Percentiles rank a stretch among this genome's conserved stretches.
Evolutionary conservation across 2,329 filamentous ascomycete species (phyloP).

Genomic region (Paraconiothyrium brasiliense): DNA sequence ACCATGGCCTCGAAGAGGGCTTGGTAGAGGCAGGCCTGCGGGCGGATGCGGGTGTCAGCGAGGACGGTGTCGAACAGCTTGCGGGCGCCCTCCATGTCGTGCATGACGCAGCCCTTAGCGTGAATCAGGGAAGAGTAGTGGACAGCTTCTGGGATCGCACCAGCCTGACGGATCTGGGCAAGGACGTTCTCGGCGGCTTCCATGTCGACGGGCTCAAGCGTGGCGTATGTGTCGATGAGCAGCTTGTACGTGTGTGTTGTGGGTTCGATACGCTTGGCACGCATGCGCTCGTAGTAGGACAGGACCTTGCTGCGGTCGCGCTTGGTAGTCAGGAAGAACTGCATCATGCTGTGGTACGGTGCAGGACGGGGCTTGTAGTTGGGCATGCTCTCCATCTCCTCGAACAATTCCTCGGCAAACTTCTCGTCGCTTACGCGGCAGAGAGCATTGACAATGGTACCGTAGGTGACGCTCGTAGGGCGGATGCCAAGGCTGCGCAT

Average conservation of each 20-base stretch:
- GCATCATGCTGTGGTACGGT: slow-evolving; percentile 99
- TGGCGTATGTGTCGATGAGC: slow-evolving; percentile 93
- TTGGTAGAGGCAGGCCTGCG: slow-evolving; percentile 91
- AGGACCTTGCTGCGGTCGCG: slow-evolving; percentile 94
- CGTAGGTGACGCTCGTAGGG: slow-evolving; percentile 96
- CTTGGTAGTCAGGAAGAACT: slow-evolving; percentile 98
- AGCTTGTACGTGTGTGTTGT: slow-evolving; percentile 98
- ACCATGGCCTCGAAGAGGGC: slow-evolving; percentile 98
- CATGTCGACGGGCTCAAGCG: slow-evolving; percentile 91
- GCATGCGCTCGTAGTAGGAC: slow-evolving; percentile 95
- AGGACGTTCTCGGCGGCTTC: slow-evolving; percentile 84
- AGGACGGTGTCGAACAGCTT: slow-evolving; percentile 84
- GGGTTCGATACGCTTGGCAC: slow-evolving; percentile 82
- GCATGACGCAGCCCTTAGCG: slow-evolving; percentile 91
- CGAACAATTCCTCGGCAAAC: slow-evolving; percentile 96
- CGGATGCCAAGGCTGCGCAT: slow-evolving; percentile 94
- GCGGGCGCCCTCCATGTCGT: slow-evolving; percentile 86
- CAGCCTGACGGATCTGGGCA: slow-evolving; percentile 76
- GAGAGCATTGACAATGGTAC: slow-evolving; percentile 96
- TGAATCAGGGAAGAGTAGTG: slow-evolving; percentile 97
- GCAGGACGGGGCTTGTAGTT: slow-evolving; percentile 99
- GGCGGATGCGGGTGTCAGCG: slow-evolving; percentile 70
- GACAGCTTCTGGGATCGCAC: slow-evolving; percentile 84
- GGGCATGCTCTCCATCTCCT: slow-evolving; percentile 98
- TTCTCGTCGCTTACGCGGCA: slow-evolving; percentile 98